A percentile compares a stretch with the other conserved stretches of the same genome.
Conservation (phyloP, 2,329 filamentous ascomycete genomes). For the Sphaerulina vaccinii region DNA sequence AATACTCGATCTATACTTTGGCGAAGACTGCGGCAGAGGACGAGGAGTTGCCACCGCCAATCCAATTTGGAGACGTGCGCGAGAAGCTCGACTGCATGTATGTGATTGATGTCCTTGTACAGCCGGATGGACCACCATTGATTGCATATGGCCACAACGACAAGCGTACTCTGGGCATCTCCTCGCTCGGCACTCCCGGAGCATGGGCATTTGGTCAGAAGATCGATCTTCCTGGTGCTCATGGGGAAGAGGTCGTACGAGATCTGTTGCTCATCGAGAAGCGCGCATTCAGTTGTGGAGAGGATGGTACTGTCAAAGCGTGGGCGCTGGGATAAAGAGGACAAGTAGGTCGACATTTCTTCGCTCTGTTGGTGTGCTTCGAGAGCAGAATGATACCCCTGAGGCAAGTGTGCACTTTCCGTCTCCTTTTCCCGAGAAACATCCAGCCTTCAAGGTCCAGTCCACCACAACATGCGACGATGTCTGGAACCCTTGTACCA, state of each 20-base stretch:
- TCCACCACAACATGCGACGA: too few species aligned
- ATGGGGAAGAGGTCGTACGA: slow-evolving; percentile 51
- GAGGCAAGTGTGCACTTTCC: not conserved
- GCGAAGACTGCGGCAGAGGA: slow-evolving; percentile 62
- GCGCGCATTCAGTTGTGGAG: slow-evolving; percentile 47
- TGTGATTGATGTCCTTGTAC: slow-evolving; percentile 64
- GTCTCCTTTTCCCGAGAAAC: not conserved
- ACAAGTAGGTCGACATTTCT: slow-evolving; percentile 9
- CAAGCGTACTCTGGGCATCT: slow-evolving; percentile 31
- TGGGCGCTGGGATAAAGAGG: slow-evolving; percentile 37
- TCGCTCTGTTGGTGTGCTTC: not conserved
- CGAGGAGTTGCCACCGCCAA: slow-evolving; percentile 47
- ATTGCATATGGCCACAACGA: slow-evolving; percentile 35
- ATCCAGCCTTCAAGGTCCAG: not conserved
- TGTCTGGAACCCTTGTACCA: too few species aligned
- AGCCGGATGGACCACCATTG: slow-evolving; percentile 30
- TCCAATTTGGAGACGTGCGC: slow-evolving; percentile 69
- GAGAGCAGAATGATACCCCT: not conserved
- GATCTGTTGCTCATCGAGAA: slow-evolving; percentile 44
- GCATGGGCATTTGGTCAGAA: slow-evolving; percentile 32
- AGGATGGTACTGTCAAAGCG: slow-evolving; percentile 47
- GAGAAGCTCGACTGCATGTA: slow-evolving; percentile 69
- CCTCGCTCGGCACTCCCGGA: slow-evolving; percentile 27
- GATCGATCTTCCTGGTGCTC: slow-evolving; percentile 42
- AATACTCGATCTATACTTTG: slow-evolving; percentile 69